A percentile compares a stretch with the other conserved stretches of the same genome.
phyloP scores from a whole-genome alignment of 129 eudicot species.

The Cynara cardunculus region DNA sequence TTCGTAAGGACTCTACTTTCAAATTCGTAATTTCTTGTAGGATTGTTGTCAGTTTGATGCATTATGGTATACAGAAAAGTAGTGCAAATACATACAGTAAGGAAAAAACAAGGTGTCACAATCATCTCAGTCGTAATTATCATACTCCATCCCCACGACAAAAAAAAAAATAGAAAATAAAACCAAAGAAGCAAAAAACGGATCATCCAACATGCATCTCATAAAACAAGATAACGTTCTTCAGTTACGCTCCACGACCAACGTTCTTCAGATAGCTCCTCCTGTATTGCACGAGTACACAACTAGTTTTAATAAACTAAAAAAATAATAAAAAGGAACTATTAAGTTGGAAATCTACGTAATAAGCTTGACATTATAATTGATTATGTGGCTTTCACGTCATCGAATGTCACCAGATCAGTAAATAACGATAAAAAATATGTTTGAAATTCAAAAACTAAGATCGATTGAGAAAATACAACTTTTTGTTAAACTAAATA shows the following conservation, averaged over 20 bases:
- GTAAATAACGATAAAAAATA: no score
- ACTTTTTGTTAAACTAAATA: no score
- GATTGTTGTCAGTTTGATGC: no score
- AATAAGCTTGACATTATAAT: not conserved
- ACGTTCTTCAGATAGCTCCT: no score
- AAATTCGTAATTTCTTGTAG: no score
- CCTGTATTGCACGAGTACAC: no score
- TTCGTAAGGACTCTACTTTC: no score
- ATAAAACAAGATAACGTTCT: not conserved
- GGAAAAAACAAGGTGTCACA: not conserved
- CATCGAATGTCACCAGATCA: no score
- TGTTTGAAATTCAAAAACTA: no score
- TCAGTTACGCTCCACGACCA: not conserved
- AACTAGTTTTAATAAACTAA: no score
- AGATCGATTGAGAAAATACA: no score
- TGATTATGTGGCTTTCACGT: not conserved
- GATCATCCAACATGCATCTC: not conserved
- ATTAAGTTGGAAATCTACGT: no score
- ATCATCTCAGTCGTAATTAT: not conserved
- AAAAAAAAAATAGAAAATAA: not conserved
- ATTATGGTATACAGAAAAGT: not conserved
- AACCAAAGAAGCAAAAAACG: not conserved
- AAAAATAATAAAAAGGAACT: not conserved
- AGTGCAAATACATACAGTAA: not conserved
- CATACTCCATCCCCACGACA: not conserved